Percentiles rank a stretch among this genome's conserved stretches.
These are phyloP conservation scores for Fusarium sublunatum DNA, from an alignment of 2,329 filamentous ascomycete species.

Conservation along the genomic window DNA sequence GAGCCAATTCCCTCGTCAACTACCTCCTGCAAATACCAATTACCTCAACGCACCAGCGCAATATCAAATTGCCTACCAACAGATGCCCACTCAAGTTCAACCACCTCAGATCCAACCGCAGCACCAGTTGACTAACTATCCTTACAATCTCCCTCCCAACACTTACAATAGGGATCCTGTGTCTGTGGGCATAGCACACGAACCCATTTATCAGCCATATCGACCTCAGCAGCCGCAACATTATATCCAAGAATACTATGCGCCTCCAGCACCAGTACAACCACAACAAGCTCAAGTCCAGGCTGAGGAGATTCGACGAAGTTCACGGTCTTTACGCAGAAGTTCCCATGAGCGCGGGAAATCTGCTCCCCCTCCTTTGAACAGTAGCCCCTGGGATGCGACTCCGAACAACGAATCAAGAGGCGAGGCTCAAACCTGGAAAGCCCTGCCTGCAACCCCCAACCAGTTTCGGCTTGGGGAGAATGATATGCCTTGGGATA, in stretches of 20 bases:
- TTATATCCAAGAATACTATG: conserved; percentile 27
- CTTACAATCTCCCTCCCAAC: conserved; percentile 2
- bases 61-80: conserved; percentile 21
- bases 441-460: conserved; percentile 56
- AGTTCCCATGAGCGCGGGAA: conserved; percentile 58
- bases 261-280: conserved; percentile 12
- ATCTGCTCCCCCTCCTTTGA: conserved; percentile 62
- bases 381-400: conserved; percentile 61
- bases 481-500: conserved; percentile 61
- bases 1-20: conserved; percentile 58
- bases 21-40: conserved; percentile 59
- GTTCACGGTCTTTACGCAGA: conserved; percentile 39
- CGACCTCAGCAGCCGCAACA: conserved; percentile 27
- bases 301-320: conserved; percentile 17
- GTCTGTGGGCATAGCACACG: conserved; percentile 13
- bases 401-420: conserved; percentile 40
- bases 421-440: conserved; percentile 50
- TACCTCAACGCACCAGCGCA: conserved; percentile 50
- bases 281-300: conserved; percentile 5
- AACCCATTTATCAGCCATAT: conserved; percentile 20
- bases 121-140: conserved; percentile 23
- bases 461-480: conserved; percentile 56
- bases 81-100: conserved; percentile 13
- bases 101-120: conserved; percentile 16
- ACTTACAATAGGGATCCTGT: conserved; percentile 19